Evolutionary conservation across 495 filamentous ascomycete genomes (phyloP), one percentile per base, ranked within the genome.

Genomic region (Trichoderma gamsii): DNA sequence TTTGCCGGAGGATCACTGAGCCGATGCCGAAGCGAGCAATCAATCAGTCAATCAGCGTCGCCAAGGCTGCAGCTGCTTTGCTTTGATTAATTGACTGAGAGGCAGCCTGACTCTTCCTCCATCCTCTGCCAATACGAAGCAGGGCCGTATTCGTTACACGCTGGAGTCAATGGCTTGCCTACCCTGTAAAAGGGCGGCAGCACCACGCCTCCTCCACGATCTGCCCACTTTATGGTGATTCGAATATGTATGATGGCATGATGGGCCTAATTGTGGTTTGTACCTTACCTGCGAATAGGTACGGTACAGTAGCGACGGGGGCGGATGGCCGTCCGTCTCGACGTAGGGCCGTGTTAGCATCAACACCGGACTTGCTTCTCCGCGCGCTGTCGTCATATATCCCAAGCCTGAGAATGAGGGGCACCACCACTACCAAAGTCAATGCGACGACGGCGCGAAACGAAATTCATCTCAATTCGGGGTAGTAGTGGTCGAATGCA

Each of bases 341-440:
- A 21, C 11, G n/a, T n/a, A 56, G 18, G 43, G 18, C 43, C 6
- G 18, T 46, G 43, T 16, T 46, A 46, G 43, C 12, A 18, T 52
- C 18, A n/a, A 52, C 49, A 16, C 56, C 56, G 56, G 56, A 61
- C 56, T 4, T 61, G 8, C 9, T 61, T 61, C 56, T 61, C 56
- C 56, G 56, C 56, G 3, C 25, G 56, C 27, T 61, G 56, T 32
- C 56, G 56, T 61, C 56, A 61, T 32, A 27, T 32, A 32, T 61
- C 56, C 11, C 56, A 32, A 6, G 56, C 56, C 27, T 61, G 2
- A 27, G 25, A 32, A 32, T 11, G 56, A 32, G 56, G 56, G 56
- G 56, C n/a, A 49, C n/a, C 44, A 49, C 44, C 44, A 49, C 44
- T 16, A 15, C 13, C 13, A 49, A 38, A 38, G 35, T 38, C 27